Conservation (phyloP, 1,284 basidiomycete species). For the Ustilago trichophora region DNA sequence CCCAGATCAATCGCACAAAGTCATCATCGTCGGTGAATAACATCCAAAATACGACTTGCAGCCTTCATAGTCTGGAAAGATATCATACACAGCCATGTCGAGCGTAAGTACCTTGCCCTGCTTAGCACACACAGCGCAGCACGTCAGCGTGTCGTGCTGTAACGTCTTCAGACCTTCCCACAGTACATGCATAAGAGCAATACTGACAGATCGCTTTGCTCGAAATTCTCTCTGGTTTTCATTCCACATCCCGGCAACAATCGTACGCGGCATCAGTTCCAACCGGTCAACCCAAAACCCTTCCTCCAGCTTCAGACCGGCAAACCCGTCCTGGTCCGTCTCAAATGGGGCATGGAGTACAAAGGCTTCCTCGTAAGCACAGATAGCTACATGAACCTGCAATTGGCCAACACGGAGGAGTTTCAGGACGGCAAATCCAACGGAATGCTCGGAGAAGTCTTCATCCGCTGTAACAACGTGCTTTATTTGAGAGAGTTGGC, state of each 20-base stretch:
- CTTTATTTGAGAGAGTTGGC: conserved; percentile 60
- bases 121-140: too few relatives aligned
- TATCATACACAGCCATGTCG: conserved; percentile 22
- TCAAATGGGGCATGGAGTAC: conserved; percentile 99
- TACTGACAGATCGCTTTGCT: too few relatives aligned
- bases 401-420: conserved; percentile 98
- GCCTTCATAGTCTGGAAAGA: too few relatives aligned
- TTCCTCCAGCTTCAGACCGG: conserved; percentile 98
- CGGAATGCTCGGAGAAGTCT: conserved; percentile 95
- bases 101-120: conserved; percentile 18
- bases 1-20: too few relatives aligned
- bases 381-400: conserved; percentile 99
- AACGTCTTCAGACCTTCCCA: too few relatives aligned
- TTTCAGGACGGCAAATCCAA: conserved; percentile 95
- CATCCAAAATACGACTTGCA: too few relatives aligned
- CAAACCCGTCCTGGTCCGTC: conserved; percentile 89
- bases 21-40: too few relatives aligned
- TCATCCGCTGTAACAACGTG: conserved; percentile 77
- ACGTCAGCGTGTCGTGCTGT: too few relatives aligned
- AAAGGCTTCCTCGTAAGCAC: conserved; percentile 98
- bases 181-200: too few relatives aligned
- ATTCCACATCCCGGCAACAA: too few relatives aligned
- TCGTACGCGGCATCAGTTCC: conserved; percentile 73
- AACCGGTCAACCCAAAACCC: conserved; percentile 97
- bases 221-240: background rate